Percentiles rank a stretch among this genome's conserved stretches.
These are phyloP conservation scores for Mortierella sp. DNA, from an alignment of 371 early-diverging fungal species.

Conservation along the genomic window DNA sequence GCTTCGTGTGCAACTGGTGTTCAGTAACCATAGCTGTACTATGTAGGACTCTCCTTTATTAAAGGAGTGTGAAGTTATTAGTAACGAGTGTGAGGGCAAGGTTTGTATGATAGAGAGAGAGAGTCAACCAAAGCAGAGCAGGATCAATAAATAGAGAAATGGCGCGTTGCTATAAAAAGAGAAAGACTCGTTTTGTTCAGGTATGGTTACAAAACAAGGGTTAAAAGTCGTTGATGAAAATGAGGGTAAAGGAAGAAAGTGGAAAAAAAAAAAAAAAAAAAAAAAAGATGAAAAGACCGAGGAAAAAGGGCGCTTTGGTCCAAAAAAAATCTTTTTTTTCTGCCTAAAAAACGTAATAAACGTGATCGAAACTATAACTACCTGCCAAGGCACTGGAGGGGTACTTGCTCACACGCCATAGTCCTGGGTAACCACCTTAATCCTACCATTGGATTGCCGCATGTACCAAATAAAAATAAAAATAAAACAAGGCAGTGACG, in stretches of 20 bases:
- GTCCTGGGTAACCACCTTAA: no score
- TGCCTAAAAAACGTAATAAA: not conserved
- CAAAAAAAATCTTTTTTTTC: not conserved
- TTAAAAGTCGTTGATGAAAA: not conserved
- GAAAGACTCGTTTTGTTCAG: no score
- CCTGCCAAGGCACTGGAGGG: not conserved
- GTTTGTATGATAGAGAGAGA: no score
- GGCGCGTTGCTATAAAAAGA: not conserved
- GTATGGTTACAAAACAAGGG: not conserved
- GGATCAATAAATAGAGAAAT: not conserved
- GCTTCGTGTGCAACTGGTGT: conserved; percentile 13
- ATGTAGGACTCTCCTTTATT: not conserved
- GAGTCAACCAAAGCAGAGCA: not conserved
- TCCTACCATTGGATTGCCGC: no score
- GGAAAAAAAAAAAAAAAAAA: not conserved
- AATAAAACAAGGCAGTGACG: no score
- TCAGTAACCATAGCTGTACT: conserved; percentile 24
- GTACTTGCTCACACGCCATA: not conserved
- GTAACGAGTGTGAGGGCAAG: not conserved
- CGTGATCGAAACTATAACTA: no score
- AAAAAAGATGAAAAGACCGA: not conserved
- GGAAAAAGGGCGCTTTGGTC: not conserved
- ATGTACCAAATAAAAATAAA: no score
- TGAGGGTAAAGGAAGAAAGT: not conserved
- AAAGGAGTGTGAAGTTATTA: not conserved